These are phyloP conservation scores for Acanthamoeba triangularis DNA, from an alignment of 208 protist genomes.

Conservation along the genomic window DNA sequence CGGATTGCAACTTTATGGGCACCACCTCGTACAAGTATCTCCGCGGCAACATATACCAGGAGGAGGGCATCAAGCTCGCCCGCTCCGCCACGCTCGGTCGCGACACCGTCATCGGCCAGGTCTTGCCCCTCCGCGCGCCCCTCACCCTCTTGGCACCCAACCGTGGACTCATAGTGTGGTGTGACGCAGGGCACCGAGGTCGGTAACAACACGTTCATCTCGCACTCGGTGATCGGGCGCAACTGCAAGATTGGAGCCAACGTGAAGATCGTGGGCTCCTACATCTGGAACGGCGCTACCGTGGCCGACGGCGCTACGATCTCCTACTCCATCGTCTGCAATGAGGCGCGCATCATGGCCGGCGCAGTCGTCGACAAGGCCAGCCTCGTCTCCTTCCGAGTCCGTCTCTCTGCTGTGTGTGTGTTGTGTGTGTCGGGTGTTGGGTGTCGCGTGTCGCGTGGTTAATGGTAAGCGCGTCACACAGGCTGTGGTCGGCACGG, in stretches of 20 bases:
- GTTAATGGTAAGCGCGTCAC: background rate
- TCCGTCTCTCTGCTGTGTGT: background rate
- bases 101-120: conserved; percentile 4
- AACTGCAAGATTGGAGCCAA: conserved; percentile 86
- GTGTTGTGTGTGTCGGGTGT: background rate
- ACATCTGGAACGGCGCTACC: conserved; percentile 84
- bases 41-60: conserved; percentile 87
- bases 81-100: conserved; percentile 56
- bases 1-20: conserved; percentile 88
- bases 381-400: conserved; percentile 51
- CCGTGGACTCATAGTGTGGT: background rate
- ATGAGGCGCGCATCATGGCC: conserved; percentile 26
- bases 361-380: conserved; percentile 15
- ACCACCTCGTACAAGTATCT: conserved; percentile 81
- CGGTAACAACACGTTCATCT: conserved; percentile 72
- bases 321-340: conserved; percentile 68
- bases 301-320: conserved; percentile 80
- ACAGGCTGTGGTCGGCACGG: conserved; percentile 11
- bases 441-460: background rate
- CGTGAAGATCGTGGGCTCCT: conserved; percentile 81
- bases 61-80: conserved; percentile 81
- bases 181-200: conserved; percentile 4
- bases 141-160: background rate
- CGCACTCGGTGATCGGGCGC: conserved; percentile 83
- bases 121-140: background rate